A percentile compares a stretch with the other conserved stretches of the same genome.
Evolutionary conservation across 1,284 basidiomycete species (phyloP).

Genomic region (Apiotrichum akiyoshidainum): DNA sequence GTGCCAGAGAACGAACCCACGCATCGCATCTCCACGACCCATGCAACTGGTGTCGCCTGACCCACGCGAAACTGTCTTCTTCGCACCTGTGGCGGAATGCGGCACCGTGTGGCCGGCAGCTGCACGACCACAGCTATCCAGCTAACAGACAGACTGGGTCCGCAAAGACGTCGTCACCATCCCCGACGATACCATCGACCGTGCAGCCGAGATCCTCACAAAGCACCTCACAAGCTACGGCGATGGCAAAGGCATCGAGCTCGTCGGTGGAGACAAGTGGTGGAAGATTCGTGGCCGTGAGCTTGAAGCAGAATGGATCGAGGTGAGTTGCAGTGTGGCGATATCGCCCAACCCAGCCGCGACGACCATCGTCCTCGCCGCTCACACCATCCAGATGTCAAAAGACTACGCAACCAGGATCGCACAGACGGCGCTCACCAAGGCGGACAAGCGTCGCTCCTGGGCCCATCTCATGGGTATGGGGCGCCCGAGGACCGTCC

Average conservation of each 20-base stretch:
- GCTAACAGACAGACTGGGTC: conserved; percentile 41
- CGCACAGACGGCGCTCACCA: neutral
- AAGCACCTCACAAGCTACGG: conserved; percentile 44
- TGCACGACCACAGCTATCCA: too few relatives aligned
- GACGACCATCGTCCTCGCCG: too few relatives aligned
- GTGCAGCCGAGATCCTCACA: conserved; percentile 44
- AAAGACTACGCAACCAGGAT: conserved; percentile 46
- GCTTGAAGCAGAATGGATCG: conserved; percentile 86
- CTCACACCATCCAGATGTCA: conserved; percentile 44
- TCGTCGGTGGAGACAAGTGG: conserved; percentile 83
- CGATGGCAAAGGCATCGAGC: conserved; percentile 37
- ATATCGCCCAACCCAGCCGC: too few relatives aligned
- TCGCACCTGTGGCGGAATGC: neutral
- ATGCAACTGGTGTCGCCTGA: neutral
- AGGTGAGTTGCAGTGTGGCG: conserved; percentile 32
- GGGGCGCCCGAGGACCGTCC: conserved; percentile 21
- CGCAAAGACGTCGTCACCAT: conserved; percentile 43
- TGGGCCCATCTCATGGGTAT: neutral
- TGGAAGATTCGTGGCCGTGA: conserved; percentile 80
- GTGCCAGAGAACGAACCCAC: conserved; percentile 1
- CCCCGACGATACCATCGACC: conserved; percentile 38
- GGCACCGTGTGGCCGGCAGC: neutral
- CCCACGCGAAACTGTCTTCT: neutral
- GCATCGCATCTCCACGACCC: too few relatives aligned
- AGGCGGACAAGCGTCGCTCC: neutral